Evolutionary conservation across 805 yeast genomes (phyloP).

Genomic region (Yueomyces sp.): DNA sequence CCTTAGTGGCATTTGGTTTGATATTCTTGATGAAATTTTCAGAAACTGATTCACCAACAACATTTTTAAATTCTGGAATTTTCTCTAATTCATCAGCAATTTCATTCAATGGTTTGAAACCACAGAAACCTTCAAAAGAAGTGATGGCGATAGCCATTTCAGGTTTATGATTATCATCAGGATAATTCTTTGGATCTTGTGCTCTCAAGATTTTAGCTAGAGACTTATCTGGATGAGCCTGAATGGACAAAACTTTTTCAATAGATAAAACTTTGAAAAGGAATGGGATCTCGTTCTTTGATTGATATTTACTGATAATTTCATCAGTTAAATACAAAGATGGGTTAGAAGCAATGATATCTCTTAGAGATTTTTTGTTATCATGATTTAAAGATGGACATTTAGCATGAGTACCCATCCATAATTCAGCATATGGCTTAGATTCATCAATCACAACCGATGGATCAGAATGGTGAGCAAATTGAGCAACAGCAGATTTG

Average conservation of each 20-base stretch:
- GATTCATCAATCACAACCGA: slow-evolving; percentile 47
- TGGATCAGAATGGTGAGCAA: slow-evolving; percentile 60
- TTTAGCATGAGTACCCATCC: slow-evolving; percentile 99
- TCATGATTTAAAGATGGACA: slow-evolving; percentile 60
- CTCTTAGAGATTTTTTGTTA: slow-evolving; percentile 48
- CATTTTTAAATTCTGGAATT: slow-evolving; percentile 61
- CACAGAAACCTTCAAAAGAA: slow-evolving; percentile 94
- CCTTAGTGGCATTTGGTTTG: slow-evolving; percentile 30
- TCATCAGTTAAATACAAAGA: slow-evolving; percentile 40
- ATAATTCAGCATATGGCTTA: slow-evolving; percentile 90
- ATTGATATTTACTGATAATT: slow-evolving; percentile 54
- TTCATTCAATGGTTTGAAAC: slow-evolving; percentile 82
- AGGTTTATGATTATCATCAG: slow-evolving; percentile 98
- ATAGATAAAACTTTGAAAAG: slow-evolving; percentile 89
- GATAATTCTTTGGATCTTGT: slow-evolving; percentile 84
- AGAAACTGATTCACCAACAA: slow-evolving; percentile 56
- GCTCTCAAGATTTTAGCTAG: slow-evolving; percentile 66
- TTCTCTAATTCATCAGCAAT: slow-evolving; percentile 53
- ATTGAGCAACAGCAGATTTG: slow-evolving; percentile 78
- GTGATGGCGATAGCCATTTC: slow-evolving; percentile 98
- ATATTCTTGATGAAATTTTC: slow-evolving; percentile 39
- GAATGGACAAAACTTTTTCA: slow-evolving; percentile 84
- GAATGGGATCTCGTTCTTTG: slow-evolving; percentile 68
- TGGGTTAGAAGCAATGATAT: slow-evolving; percentile 50
- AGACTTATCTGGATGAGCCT: slow-evolving; percentile 93